A percentile compares a stretch with the other conserved stretches of the same genome.
Conservation (phyloP, 768 basidiomycete species). For the Mrakia frigida region DNA sequence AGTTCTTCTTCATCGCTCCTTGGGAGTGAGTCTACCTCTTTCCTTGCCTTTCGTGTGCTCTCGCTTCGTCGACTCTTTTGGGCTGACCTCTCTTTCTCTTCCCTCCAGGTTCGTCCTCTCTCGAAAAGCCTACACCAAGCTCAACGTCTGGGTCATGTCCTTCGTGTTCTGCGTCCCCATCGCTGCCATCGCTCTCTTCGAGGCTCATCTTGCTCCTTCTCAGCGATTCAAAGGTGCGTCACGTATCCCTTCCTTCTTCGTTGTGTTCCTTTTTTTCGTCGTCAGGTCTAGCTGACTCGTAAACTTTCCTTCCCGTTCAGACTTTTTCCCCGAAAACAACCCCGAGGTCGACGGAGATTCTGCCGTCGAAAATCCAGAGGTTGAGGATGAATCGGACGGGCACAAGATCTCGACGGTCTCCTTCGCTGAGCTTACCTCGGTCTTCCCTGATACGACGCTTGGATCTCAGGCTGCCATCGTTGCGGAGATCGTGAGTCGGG, state of each 20-base stretch:
- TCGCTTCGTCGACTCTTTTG: background rate
- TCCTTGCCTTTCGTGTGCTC: background rate
- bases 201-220: constrained; percentile 50
- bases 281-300: background rate
- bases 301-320: background rate
- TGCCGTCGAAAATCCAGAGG: constrained; percentile 25
- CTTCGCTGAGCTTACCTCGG: constrained; percentile 18
- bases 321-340: constrained; percentile 26
- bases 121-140: constrained; percentile 43
- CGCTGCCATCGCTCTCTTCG: constrained; percentile 65
- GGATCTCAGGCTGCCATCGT: constrained; percentile 29
- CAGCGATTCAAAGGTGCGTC: constrained; percentile 10
- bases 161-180: constrained; percentile 77
- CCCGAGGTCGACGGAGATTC: constrained; percentile 8
- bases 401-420: constrained; percentile 4
- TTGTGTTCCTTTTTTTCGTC: background rate
- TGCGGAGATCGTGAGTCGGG: constrained; percentile 22
- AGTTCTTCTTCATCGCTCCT: constrained; percentile 71
- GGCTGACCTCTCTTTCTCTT: constrained; percentile 21
- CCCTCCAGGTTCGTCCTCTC: background rate
- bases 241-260: background rate
- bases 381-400: constrained; percentile 18
- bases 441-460: constrained; percentile 29
- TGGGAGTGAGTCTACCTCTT: constrained; percentile 62
- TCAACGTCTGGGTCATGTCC: constrained; percentile 75